Evolutionary conservation across 495 filamentous ascomycete species (phyloP), one percentile per base, ranked within the genome.

Genomic region (Parathielavia hyrcaniae): DNA sequence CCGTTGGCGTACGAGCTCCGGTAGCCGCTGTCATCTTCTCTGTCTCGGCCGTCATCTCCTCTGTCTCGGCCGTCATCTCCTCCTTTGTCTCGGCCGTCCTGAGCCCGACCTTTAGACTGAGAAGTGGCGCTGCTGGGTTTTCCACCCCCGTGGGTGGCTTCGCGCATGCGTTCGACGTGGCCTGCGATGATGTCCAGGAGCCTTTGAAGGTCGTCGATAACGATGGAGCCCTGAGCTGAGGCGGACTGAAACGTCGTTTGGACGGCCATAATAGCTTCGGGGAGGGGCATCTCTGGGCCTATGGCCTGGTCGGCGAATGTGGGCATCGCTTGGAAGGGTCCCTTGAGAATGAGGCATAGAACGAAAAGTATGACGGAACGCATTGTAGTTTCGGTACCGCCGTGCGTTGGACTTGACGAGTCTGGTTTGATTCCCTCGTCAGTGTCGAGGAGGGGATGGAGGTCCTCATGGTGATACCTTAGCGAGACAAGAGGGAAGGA

Each of bases 181-280:
- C 36, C 17, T 7, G 43, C 46, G 14, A 60, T 53, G 32, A 55
- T 55, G n/a, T 46, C 30, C 11, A 55, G 53, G n/a, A 55, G 41
- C 4, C 40, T 17, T 14, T 53, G 30, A 17, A 58, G 23, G 40
- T 52, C 49, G 12, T 53, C 56, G 1, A 58, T n/a, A 6, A 47
- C n/a, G 12, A 10, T 32, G 41, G 20, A 10, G 46, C 45, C 32
- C 19, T 48, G 5, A n/a, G 34, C 10, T 10, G 1, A 2, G 36
- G 23, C 38, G 23, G 22, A 38, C 17, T 13, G 4, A n/a, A 50
- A n/a, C 0, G 48, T n/a, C 7, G 6, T 2, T 2, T 38, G 36
- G 9, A 50, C 5, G 10, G 48, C 48, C 1, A 10, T 14, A 4
- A 50, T 9, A n/a, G 36, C 50, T 0, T 52, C 50, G 2, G 35